Evolutionary conservation across 495 filamentous ascomycete species (phyloP), one percentile per base, ranked within the genome.

Genomic region (Penicillium bialowiezense): DNA sequence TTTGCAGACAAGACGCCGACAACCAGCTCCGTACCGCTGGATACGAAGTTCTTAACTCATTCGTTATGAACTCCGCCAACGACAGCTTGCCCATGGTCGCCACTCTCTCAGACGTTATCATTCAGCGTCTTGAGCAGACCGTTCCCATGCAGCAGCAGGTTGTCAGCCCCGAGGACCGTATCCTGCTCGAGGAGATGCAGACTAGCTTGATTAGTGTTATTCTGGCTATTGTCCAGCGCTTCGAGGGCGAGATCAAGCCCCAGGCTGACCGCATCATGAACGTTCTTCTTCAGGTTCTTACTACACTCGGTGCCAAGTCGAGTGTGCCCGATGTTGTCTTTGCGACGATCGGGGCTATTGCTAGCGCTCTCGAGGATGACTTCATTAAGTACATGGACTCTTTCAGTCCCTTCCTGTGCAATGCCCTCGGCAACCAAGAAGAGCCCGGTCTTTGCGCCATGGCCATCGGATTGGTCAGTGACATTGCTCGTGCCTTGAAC

Each of bases 381-480:
- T 97, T 98, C 66, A 74, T 82, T 63, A 90, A 91, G 70, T 98
- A 97, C 74, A 97, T 98, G 95, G 89, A 96, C 7, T 76, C 88
- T 8, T 98, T 98, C 65, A 73, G 82, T 21, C 90, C 89, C 2
- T 96, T 87, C 81, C 76, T 98, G 14, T 93, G 90, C 76, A 91
- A 88, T 52, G 93, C 93, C 6, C 83, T 98, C 20, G 85, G 82
- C 48, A 97, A 97, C 76, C 90, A 95, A 51, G 93, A 98, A 55
- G 93, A 97, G 71, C 87, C 90, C 23, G 85, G 80, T 67, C 78
- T 97, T 28, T 98, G 95, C 76, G 81, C 91, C 31, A 95, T 98
- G 88, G 92, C 93, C 44, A 97, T 97, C 69, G 93, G 93, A 47
- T 76, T 97, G 36, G 91, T 97, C 51, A 96, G 92, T 65, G 93